A percentile compares a stretch with the other conserved stretches of the same genome.
Conservation (phyloP, 257 asterid species). For the Nicotiana tomentosiformis region DNA sequence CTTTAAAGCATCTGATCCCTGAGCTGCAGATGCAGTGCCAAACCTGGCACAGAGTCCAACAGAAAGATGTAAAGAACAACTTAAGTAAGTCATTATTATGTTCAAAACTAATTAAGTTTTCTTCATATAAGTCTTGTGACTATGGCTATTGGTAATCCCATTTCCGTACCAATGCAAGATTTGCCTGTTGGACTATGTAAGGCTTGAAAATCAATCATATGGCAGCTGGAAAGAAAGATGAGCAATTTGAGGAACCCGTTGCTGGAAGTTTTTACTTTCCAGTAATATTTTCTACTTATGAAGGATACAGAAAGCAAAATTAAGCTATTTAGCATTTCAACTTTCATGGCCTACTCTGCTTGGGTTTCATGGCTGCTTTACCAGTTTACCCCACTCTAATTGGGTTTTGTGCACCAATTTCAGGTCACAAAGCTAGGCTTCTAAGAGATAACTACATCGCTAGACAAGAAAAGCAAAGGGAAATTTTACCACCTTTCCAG, state of each 20-base stretch:
- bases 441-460: neutral
- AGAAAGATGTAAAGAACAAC: constrained; percentile 3
- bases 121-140: neutral
- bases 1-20: constrained; percentile 48
- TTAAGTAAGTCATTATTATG: neutral
- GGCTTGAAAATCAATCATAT: neutral
- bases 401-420: neutral
- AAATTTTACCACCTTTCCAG: neutral
- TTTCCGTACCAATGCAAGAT: neutral
- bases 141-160: neutral
- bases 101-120: neutral
- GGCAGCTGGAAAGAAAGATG: neutral
- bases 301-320: neutral
- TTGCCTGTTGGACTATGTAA: neutral
- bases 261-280: neutral
- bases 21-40: constrained; percentile 46
- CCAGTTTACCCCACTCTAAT: neutral
- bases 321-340: neutral
- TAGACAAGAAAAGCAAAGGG: neutral
- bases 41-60: constrained; percentile 43
- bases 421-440: neutral
- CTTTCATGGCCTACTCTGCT: neutral
- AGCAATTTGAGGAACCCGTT: neutral
- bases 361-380: neutral
- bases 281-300: neutral